Evolutionary conservation across 2,329 filamentous ascomycete species (phyloP), one percentile per base, ranked within the genome.

Genomic region (Waltergamsia citrina): DNA sequence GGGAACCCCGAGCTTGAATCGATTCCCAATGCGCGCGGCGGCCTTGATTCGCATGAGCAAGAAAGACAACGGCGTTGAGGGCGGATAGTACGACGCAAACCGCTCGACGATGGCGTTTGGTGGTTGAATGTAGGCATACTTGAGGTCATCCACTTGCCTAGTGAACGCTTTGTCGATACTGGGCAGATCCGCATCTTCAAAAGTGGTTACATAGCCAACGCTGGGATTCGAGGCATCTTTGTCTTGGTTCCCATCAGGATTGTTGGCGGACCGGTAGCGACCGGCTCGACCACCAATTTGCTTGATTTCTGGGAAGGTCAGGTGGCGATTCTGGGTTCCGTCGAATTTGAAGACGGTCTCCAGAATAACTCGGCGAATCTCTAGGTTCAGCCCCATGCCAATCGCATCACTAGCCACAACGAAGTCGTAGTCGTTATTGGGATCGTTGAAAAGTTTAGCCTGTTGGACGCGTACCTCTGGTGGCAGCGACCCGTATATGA

Each of bases 361-460:
- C 43, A 98, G 92, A 35, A 98, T 74, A 40, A 98, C 74, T 18
- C 93, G 82, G 52, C 87, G 92, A 53, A 95, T 86, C 57, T 78
- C 87, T 54, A 98, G 60, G 50, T 98, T 98, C 16, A 98, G 64
- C 2, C 93, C 92, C 90, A 98, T 96, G 24, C 92, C 92, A 41
- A 98, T 90, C 30, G 92, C 92, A 58, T 95, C 87, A 46, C 86
- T 95, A 7, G 93, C 92, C 18, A 92, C 88, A 6, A 98, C 67
- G 46, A 79, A 93, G 53, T 98, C 92, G 52, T 95, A 98, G 39
- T 95, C 88, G 52, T 93, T 98, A 51, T 94, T 60, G 0, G 87
- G 88, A 42, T 96, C 85, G 51, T 98, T 98, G 67, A 98, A 98
- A 0, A 96, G 67, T 12, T 78, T 77, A 1, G 92, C 92, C 60